A percentile compares a stretch with the other conserved stretches of the same genome.
Conservation (phyloP, 1,284 basidiomycete genomes). For the Crucibulum parvulum region DNA sequence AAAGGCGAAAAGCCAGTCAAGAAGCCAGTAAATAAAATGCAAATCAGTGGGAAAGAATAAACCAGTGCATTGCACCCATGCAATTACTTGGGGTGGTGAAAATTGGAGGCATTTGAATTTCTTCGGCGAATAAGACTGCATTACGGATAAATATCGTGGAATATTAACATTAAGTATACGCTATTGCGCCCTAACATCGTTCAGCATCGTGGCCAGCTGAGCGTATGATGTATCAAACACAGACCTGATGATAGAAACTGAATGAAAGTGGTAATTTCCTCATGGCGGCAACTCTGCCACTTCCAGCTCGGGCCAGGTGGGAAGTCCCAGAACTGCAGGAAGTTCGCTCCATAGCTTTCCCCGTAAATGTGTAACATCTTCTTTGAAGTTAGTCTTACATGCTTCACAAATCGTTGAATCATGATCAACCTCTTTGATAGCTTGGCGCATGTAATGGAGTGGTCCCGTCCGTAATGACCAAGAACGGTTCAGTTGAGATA, state of each 20-base stretch:
- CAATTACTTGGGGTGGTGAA: too few relatives aligned
- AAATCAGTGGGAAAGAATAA: too few relatives aligned
- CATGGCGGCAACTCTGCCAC: conserved; percentile 21
- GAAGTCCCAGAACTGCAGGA: conserved; percentile 51
- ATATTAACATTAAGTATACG: too few relatives aligned
- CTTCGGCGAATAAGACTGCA: too few relatives aligned
- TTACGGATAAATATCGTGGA: too few relatives aligned
- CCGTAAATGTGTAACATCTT: conserved; percentile 47
- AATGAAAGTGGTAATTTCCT: not conserved
- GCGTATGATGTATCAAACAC: too few relatives aligned
- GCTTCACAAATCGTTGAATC: conserved; percentile 43
- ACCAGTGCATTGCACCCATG: too few relatives aligned
- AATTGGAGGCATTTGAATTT: too few relatives aligned
- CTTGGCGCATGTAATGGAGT: conserved; percentile 60
- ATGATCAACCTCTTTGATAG: conserved; percentile 46
- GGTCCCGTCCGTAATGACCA: conserved; percentile 61
- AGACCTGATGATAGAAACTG: not conserved
- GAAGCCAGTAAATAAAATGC: too few relatives aligned
- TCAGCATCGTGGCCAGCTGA: too few relatives aligned
- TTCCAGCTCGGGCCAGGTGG: conserved; percentile 52
- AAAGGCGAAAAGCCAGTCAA: too few relatives aligned
- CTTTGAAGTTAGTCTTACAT: conserved; percentile 52
- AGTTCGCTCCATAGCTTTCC: conserved; percentile 55
- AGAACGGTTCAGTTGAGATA: conserved; percentile 51
- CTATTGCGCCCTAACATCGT: too few relatives aligned